Conservation (phyloP, 2,329 filamentous ascomycete genomes). For the Fusarium tjaetaba region DNA sequence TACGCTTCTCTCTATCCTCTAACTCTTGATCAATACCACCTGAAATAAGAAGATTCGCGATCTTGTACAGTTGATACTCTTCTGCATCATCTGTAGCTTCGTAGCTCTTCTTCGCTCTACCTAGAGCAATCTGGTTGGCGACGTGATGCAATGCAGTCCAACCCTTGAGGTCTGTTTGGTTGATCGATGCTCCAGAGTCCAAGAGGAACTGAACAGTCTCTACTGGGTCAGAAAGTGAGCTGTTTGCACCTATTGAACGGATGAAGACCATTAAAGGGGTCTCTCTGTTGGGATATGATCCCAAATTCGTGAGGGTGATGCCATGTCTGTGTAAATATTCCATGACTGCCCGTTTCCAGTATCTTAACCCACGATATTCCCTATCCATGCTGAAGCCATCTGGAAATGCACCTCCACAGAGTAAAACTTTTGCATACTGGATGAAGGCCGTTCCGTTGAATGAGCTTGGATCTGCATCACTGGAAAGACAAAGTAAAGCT, state of each 20-base stretch:
- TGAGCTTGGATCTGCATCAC: not conserved
- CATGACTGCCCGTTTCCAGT: not conserved
- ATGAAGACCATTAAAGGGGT: conserved; percentile 3
- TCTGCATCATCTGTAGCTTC: not conserved
- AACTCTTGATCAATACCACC: conserved; percentile 8
- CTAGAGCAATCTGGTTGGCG: conserved; percentile 6
- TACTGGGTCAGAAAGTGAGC: not conserved
- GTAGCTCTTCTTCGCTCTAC: conserved; percentile 1
- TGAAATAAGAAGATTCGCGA: not conserved
- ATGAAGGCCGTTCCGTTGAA: not conserved
- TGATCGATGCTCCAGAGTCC: not conserved
- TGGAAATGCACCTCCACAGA: not conserved
- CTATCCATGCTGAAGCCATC: not conserved
- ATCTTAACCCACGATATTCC: not conserved
- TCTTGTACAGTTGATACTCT: conserved; percentile 3
- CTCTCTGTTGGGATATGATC: not conserved
- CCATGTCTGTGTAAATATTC: conserved; percentile 1
- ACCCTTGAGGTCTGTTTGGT: not conserved
- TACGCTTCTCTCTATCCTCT: conserved; percentile 4
- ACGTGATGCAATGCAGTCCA: conserved; percentile 16
- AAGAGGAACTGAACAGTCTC: not conserved
- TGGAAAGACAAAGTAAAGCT: not conserved
- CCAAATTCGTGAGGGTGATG: not conserved
- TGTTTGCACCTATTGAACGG: not conserved
- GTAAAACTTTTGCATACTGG: not conserved